A percentile compares a stretch with the other conserved stretches of the same genome.
Conservation (phyloP, 305 asterid species). For the Salvia sclarea region DNA sequence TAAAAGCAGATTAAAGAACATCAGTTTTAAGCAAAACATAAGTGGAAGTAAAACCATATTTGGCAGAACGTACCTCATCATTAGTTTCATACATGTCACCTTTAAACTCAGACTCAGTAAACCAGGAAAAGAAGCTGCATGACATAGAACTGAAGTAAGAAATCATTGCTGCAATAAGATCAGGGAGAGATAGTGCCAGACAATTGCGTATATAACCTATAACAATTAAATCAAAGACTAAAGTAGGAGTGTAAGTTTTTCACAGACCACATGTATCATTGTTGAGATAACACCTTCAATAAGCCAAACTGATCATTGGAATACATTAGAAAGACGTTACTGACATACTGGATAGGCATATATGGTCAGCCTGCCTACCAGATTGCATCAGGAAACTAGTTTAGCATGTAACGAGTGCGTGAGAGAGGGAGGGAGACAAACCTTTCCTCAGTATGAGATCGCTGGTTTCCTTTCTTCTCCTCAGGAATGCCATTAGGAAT, state of each 20-base stretch:
- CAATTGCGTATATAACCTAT: neutral
- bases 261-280: neutral
- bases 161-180: neutral
- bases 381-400: neutral
- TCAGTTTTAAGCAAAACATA: neutral
- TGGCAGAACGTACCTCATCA: constrained; percentile 63
- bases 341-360: no score
- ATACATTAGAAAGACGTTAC: no score
- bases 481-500: no score
- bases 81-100: constrained; percentile 66
- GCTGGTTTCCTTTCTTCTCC: no score
- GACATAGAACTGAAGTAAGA: constrained; percentile 26
- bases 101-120: constrained; percentile 50
- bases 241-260: neutral
- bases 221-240: neutral
- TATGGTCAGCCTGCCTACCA: no score
- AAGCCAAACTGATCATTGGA: neutral
- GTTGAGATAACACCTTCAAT: neutral
- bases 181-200: neutral
- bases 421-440: neutral
- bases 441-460: no score
- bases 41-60: constrained; percentile 1
- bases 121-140: constrained; percentile 93
- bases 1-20: neutral
- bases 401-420: neutral